Conservation (phyloP, 306 rosid species). For the Luffa aegyptiaca region DNA sequence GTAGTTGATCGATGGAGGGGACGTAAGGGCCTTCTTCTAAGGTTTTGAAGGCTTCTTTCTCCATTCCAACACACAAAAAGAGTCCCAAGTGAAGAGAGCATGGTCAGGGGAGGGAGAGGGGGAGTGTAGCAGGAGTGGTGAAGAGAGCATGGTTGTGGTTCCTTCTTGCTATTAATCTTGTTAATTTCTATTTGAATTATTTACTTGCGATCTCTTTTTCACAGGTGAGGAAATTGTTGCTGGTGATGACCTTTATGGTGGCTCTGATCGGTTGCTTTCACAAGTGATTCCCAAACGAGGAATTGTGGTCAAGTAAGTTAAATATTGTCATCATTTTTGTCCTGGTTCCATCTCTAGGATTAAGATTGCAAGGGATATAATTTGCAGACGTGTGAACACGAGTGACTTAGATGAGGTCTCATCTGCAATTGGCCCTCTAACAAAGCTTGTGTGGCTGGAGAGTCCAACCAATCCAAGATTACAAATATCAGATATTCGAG, state of each 20-base stretch:
- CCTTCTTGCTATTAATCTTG: background rate
- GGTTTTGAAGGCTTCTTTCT: too few relatives aligned
- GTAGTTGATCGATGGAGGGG: too few relatives aligned
- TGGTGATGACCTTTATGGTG: conserved; percentile 84
- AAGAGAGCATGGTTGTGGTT: background rate
- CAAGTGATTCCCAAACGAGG: conserved; percentile 70
- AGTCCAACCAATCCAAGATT: conserved; percentile 87
- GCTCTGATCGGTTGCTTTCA: conserved; percentile 71
- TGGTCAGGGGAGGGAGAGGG: background rate
- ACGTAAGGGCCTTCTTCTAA: too few relatives aligned
- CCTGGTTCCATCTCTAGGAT: conserved; percentile 7
- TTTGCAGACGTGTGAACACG: conserved; percentile 73
- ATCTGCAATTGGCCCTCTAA: conserved; percentile 62
- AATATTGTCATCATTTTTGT: conserved; percentile 11
- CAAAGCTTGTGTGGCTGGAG: conserved; percentile 96
- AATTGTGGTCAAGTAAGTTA: conserved; percentile 73
- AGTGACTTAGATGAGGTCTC: conserved; percentile 69
- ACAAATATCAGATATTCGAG: conserved; percentile 73
- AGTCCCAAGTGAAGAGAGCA: too few relatives aligned
- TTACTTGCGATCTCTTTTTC: conserved; percentile 8
- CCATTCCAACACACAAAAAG: too few relatives aligned
- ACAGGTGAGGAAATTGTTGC: conserved; percentile 90
- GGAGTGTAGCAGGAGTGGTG: background rate
- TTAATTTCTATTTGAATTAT: background rate
- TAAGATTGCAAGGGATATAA: conserved; percentile 19